Base-by-base conservation (phyloP, 257 asterid species). In the Coffea eugenioides region DNA sequence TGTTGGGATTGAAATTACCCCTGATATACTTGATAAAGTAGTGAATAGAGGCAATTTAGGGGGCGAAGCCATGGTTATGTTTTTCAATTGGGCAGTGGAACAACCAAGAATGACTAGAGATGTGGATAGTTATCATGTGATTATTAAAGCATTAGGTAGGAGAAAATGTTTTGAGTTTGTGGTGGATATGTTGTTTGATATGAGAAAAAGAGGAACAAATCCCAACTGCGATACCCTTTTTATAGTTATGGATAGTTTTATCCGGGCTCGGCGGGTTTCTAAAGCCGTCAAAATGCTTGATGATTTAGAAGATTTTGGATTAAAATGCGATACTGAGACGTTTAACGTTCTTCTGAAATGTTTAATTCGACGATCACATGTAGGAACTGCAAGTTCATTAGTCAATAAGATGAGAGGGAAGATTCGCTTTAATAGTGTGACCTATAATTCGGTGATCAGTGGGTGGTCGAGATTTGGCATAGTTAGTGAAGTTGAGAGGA, bases 381-480 rank as follows among this genome's bases (percentile, higher is more conserved):
- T 91, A 9, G 92, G 93, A 54, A 75, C 84, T 34, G 97, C 98
- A 0, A 85, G 89, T 79, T 85, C 86, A n/a, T 76, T 95, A 87
- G 84, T 93, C 80, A 82, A 73, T 36, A 90, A 85, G 80, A 86
- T 88, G 96, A 87, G 80, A 77, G 91, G 86, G 80, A 91, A 86
- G 79, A 87, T 92, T 8, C 78, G 67, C 1, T 83, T 85, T 78
- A 86, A 90, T 84, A 81, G 85, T 45, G 71, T 78, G 31, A 85
- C 90, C 68, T 95, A 88, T 73, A 91, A 90, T 73, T 68, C 82
- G 10, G 82, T 95, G 49, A 87, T 95, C 62, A 92, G 97, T 77
- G 98, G 97, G 85, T 92, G 97, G 97, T 87, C 97, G 4, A 92
- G 82, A 80, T 64, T 86, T 18, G 97, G 99, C 18, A 88, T 89